phyloP scores from a whole-genome alignment of 208 protist genomes.

The Spironucleus salmonicida region DNA sequence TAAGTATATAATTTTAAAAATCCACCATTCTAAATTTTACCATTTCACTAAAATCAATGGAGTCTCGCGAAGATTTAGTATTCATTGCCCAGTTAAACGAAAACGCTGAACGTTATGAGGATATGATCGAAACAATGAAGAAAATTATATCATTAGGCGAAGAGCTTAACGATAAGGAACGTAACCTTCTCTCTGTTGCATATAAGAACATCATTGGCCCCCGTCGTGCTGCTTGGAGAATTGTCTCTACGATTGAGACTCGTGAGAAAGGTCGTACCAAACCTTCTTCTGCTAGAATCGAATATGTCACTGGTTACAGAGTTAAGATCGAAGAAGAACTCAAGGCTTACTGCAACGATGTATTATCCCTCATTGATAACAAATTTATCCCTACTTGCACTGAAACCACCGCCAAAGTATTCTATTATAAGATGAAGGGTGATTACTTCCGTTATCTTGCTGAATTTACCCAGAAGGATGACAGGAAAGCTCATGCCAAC shows the following conservation, averaged over 20 bases:
- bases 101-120: conserved; percentile 94
- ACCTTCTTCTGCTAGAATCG: conserved; percentile 60
- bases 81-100: conserved; percentile 85
- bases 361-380: conserved; percentile 75
- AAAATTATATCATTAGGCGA: conserved; percentile 70
- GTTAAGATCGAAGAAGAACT: conserved; percentile 85
- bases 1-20: no score
- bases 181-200: conserved; percentile 97
- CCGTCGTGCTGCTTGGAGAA: conserved; percentile 89
- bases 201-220: conserved; percentile 99
- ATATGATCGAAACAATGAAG: conserved; percentile 94
- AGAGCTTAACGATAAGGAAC: conserved; percentile 89
- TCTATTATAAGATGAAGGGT: conserved; percentile 62
- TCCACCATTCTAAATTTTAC: no score
- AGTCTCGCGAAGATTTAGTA: conserved; percentile 68
- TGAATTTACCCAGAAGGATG: conserved; percentile 67
- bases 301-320: conserved; percentile 73
- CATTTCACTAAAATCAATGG: no score
- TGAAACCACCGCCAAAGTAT: conserved; percentile 61
- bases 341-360: conserved; percentile 81
- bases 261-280: conserved; percentile 63
- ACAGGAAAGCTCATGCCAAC: conserved; percentile 52
- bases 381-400: conserved; percentile 79
- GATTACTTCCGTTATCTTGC: conserved; percentile 83
- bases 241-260: conserved; percentile 82